A percentile compares a stretch with the other conserved stretches of the same genome.
These are phyloP conservation scores for Flaveria sonorensis DNA, from an alignment of 129 eudicot genomes.

Conservation along the genomic window DNA sequence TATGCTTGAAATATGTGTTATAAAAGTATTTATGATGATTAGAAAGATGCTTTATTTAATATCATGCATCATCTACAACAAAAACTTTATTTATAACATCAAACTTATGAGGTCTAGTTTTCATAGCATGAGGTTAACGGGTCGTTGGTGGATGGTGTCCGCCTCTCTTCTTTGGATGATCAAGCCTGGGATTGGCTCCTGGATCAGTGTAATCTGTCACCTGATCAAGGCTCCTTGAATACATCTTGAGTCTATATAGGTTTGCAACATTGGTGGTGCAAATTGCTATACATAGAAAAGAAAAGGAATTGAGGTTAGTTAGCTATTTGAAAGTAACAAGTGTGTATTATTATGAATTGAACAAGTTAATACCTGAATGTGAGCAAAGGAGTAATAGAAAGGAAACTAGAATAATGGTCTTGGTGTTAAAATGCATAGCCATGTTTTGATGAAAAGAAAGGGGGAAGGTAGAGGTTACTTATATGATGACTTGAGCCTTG, in stretches of 20 bases:
- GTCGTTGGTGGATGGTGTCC: slow-evolving; percentile 1
- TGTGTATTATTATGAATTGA: background rate
- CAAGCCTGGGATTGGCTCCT: slow-evolving; percentile 68
- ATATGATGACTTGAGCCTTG: background rate
- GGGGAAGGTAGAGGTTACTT: background rate
- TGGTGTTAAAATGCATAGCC: background rate
- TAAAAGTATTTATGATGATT: background rate
- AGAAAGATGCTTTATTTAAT: background rate
- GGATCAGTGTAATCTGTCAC: slow-evolving; percentile 54
- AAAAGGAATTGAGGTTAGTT: background rate
- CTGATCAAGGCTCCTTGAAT: background rate
- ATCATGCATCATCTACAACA: background rate
- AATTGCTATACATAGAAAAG: background rate
- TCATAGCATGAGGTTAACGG: background rate
- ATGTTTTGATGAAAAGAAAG: background rate
- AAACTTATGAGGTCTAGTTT: background rate
- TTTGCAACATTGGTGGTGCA: slow-evolving; percentile 9
- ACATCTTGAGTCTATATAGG: background rate
- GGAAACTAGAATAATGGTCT: background rate
- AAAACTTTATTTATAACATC: background rate
- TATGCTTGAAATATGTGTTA: background rate
- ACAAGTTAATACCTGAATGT: background rate
- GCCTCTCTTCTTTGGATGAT: slow-evolving; percentile 50
- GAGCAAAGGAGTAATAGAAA: background rate
- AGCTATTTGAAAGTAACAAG: background rate